These are phyloP conservation scores for Stephanodiscus minutulus DNA, from an alignment of 108 stramenopile species.

Conservation along the genomic window DNA sequence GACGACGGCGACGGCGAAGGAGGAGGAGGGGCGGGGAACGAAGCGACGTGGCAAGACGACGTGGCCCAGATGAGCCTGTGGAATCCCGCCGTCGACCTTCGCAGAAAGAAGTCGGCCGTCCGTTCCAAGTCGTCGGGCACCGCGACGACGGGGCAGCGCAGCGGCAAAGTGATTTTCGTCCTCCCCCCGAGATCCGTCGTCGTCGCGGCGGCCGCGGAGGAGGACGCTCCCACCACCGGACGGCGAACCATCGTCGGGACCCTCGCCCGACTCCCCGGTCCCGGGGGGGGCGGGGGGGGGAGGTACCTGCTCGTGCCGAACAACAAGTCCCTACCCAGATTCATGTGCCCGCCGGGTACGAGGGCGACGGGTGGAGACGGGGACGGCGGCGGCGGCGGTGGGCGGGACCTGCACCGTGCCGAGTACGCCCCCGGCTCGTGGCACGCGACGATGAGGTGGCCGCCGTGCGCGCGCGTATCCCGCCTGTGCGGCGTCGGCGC, in stretches of 20 bases:
- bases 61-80: conserved; percentile 70
- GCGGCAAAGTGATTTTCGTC: conserved; percentile 64
- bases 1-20: no score
- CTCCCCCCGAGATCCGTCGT: conserved; percentile 58
- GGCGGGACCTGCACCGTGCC: conserved; percentile 58
- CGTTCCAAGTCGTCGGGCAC: background rate
- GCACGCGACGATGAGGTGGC: conserved; percentile 67
- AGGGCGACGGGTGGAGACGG: conserved; percentile 14
- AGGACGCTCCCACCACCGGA: conserved; percentile 14
- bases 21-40: conserved; percentile 19
- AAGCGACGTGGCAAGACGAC: conserved; percentile 80
- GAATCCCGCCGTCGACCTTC: conserved; percentile 74
- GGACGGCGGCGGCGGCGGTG: background rate
- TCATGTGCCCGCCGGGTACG: conserved; percentile 54
- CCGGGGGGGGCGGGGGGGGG: conserved; percentile 28
- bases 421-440: conserved; percentile 70
- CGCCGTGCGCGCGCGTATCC: conserved; percentile 67
- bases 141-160: conserved; percentile 41
- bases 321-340: conserved; percentile 60
- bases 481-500: conserved; percentile 66
- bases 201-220: conserved; percentile 30
- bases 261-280: conserved; percentile 44
- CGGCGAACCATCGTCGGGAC: conserved; percentile 68
- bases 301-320: conserved; percentile 63
- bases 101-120: conserved; percentile 19